A percentile compares a stretch with the other conserved stretches of the same genome.
phyloP scores from a whole-genome alignment of 2,329 filamentous ascomycete species.

The Fusarium falciforme region DNA sequence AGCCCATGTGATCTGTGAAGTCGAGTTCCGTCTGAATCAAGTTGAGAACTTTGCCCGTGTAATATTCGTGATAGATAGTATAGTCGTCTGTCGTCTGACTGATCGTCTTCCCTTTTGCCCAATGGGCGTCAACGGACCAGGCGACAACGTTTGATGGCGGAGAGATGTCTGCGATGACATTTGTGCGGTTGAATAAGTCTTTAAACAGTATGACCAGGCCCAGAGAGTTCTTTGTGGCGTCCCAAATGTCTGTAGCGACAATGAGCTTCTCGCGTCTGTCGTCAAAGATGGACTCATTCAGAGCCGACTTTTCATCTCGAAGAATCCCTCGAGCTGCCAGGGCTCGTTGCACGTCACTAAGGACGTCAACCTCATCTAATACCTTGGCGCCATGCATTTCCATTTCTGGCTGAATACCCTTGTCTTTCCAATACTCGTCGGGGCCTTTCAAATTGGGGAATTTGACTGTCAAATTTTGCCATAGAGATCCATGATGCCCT shows the following conservation, averaged over 20 bases:
- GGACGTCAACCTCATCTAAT: not conserved
- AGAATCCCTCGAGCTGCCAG: not conserved
- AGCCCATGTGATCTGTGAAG: not conserved
- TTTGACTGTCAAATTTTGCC: not conserved
- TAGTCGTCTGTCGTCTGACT: not conserved
- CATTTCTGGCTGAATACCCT: not conserved
- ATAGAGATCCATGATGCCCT: not conserved
- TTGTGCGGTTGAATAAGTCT: not conserved
- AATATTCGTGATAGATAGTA: not conserved
- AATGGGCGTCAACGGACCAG: not conserved
- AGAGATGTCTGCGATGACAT: not conserved
- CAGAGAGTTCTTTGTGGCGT: not conserved
- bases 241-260: not conserved
- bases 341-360: not conserved
- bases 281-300: slow-evolving; percentile 1
- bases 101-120: not conserved
- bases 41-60: not conserved
- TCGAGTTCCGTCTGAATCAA: not conserved
- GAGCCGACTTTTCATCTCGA: not conserved
- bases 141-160: not conserved
- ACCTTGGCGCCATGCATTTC: not conserved
- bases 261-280: not conserved
- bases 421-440: not conserved
- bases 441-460: slow-evolving; percentile 2
- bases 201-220: not conserved